Evolutionary conservation across 495 filamentous ascomycete species (phyloP).

Genomic region (Echria macrotheca): DNA sequence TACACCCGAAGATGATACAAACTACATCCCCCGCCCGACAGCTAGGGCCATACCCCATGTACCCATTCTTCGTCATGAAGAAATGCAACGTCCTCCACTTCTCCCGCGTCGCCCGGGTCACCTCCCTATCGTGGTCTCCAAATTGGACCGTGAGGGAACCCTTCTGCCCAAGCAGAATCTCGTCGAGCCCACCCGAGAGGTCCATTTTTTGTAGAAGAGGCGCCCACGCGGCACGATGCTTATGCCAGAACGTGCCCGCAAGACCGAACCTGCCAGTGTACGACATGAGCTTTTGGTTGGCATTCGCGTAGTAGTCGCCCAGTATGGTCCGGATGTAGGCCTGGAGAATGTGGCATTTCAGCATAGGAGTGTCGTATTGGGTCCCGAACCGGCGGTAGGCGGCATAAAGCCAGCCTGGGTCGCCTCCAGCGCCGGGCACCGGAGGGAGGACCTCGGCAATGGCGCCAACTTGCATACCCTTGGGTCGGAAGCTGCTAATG

Average conservation of each 20-base stretch:
- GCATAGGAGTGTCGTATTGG: background rate
- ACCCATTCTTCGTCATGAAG: background rate
- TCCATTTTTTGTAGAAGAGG: background rate
- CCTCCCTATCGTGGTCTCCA: background rate
- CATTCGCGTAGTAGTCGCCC: background rate
- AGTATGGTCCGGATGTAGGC: background rate
- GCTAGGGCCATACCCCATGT: background rate
- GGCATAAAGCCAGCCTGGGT: background rate
- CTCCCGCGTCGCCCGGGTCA: background rate
- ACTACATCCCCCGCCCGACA: background rate
- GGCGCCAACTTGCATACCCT: background rate
- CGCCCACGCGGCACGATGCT: background rate
- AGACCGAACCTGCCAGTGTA: background rate
- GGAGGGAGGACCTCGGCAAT: background rate
- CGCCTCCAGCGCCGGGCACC: background rate
- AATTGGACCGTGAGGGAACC: background rate
- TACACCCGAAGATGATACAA: background rate
- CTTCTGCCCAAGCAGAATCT: background rate
- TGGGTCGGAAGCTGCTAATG: background rate
- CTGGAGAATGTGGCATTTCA: background rate
- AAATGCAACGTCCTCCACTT: background rate
- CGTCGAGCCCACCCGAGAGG: background rate
- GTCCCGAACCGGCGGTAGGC: background rate
- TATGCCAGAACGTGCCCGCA: background rate
- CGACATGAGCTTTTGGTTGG: background rate